Evolutionary conservation across 2,329 filamentous ascomycete species (phyloP), one percentile per base, ranked within the genome.

Genomic region (Calonectria honghensis): DNA sequence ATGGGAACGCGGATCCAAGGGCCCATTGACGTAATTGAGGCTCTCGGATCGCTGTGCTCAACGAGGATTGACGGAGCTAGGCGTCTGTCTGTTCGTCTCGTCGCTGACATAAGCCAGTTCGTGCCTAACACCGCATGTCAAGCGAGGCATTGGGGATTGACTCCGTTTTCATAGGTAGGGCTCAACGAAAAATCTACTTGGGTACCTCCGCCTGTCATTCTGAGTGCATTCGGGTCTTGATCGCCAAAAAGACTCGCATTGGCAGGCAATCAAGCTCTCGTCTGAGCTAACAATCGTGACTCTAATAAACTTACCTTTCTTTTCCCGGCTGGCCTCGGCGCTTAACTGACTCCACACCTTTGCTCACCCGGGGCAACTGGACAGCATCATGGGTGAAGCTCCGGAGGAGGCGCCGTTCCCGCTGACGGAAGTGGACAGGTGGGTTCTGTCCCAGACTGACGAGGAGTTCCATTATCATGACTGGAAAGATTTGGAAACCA

Each of bases 401-500:
- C 68, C 73, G 3, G 85, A 85, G 66, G 87, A 91, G 50, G 75
- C 87, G 9, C 88, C 91, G 1, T 93, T 93, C 75, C 89, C 90
- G n/a, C 83, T 93, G 75, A 92, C 90, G 0, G 90, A 90, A 3
- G 84, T 88, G 51, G 91, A 93, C 82, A 89, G 85, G 82, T 90
- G 87, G 88, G 86, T 92, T 45, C 84, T 93, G 20, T 90, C 90
- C 37, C 87, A 90, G 77, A 91, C 91, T 0, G 95, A 98, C 81
- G 90, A 93, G 27, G 89, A 94, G 64, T 98, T 94, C 83, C 86
- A 88, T 75, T 89, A 89, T 57, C 92, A 96, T 84, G 89, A 91
- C 63, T 98, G 96, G 96, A 88, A 92, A 16, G 89, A 94, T 72
- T 89, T 97, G 75, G 91, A 90, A 82, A 86, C 90, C 13, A 90